Evolutionary conservation across 495 filamentous ascomycete genomes (phyloP), one percentile per base, ranked within the genome.

Genomic region (Lepidopterella palustris): DNA sequence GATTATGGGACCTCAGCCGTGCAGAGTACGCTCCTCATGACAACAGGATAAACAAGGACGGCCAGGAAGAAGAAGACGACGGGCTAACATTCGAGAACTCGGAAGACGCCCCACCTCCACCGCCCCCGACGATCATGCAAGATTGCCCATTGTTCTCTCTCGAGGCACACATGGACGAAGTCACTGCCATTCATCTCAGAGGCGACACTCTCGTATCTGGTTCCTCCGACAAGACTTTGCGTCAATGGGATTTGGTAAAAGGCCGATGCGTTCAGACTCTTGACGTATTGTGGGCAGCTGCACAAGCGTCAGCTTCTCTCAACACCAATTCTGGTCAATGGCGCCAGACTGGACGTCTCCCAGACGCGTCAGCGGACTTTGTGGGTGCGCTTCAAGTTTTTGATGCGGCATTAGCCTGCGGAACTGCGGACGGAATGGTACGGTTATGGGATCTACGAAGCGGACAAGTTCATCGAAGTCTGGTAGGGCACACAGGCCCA

Each of bases 241-340:
- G 93, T 47, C 93, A 99, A 73, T 99, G 93, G 93, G 93, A 99
- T 80, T 76, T 99, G 29, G 87, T 88, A 60, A 96, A 90, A 68
- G 93, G 93, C 6, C 87, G 95, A 52, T 97, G 93, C 72, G 89
- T 97, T 28, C 93, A 99, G 74, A 99, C 93, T 1, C 77, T 99
- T 26, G 93, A 99, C 73, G 92, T 99, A n/a, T 84, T 99, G 64
- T 99, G 93, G 93, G 93, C 93, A 4, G 90, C 93, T 1, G 91
- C 93, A 2, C 95, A 97, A 71, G 90, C 90, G 57, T 80, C 81
- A 62, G 61, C 65, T 5, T 59, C 65, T 15, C 11, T 56, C 10
- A 61, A 39, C 15, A 27, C 64, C 26, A 55, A 61, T 20, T 45
- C 25, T 23, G 78, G 78, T 71, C 79, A 61, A 60, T 90, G 84